phyloP scores from a whole-genome alignment of 1,139 yeast genomes.

The Suhomyces kunorum region DNA sequence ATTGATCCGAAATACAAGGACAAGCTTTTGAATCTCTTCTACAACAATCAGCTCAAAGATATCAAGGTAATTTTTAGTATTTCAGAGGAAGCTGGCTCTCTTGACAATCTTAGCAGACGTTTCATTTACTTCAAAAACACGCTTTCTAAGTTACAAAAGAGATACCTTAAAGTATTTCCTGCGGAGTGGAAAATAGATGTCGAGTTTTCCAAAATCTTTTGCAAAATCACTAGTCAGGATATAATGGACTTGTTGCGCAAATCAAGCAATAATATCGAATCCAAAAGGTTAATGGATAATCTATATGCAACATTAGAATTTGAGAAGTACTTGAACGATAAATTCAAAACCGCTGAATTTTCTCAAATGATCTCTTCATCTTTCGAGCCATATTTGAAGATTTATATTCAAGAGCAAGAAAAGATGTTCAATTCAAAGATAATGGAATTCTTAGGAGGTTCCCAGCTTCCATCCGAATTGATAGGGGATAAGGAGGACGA shows the following conservation, averaged over 20 bases:
- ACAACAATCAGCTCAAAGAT: slow-evolving; percentile 69
- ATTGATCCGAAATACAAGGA: slow-evolving; percentile 62
- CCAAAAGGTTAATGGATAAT: slow-evolving; percentile 22
- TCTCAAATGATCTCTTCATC: slow-evolving; percentile 64
- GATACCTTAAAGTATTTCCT: slow-evolving; percentile 61
- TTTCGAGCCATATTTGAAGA: slow-evolving; percentile 79
- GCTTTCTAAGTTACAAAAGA: slow-evolving; percentile 57
- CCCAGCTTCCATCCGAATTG: slow-evolving; percentile 46
- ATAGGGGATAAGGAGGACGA: slow-evolving; percentile 26
- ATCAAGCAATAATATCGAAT: slow-evolving; percentile 12
- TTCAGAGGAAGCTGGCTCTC: slow-evolving; percentile 89
- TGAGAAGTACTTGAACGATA: slow-evolving; percentile 67
- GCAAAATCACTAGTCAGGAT: slow-evolving; percentile 70
- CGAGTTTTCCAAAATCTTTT: slow-evolving; percentile 62
- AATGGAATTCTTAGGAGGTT: slow-evolving; percentile 54
- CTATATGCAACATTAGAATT: slow-evolving; percentile 57
- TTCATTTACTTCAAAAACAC: slow-evolving; percentile 79
- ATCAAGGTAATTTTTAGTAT: slow-evolving; percentile 71
- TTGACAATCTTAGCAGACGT: slow-evolving; percentile 81
- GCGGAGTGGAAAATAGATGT: slow-evolving; percentile 68
- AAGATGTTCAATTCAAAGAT: slow-evolving; percentile 60
- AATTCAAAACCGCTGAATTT: slow-evolving; percentile 47
- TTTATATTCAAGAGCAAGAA: slow-evolving; percentile 92
- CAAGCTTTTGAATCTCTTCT: slow-evolving; percentile 72
- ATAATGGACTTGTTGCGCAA: slow-evolving; percentile 31